A percentile compares a stretch with the other conserved stretches of the same genome.
phyloP scores from a whole-genome alignment of 352 stramenopile genomes.

The Aphanomyces euteiches region DNA sequence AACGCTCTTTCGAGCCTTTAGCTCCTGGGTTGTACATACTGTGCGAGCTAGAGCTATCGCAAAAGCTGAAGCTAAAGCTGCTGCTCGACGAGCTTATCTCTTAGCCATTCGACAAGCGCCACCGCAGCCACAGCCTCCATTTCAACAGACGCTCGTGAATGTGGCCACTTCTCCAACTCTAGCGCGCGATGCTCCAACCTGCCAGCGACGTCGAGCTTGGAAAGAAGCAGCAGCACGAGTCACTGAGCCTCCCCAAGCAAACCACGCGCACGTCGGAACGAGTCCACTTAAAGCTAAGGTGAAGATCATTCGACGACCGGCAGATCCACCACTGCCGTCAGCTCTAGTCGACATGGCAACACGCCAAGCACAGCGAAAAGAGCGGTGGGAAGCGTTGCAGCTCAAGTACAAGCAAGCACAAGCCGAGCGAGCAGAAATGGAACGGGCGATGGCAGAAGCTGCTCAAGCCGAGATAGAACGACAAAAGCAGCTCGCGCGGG shows the following conservation, averaged over 20 bases:
- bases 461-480: background rate
- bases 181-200: background rate
- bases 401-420: conserved; percentile 23
- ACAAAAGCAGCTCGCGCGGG: background rate
- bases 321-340: background rate
- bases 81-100: too few relatives aligned
- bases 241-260: background rate
- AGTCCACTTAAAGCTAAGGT: conserved; percentile 20
- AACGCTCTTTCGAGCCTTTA: too few relatives aligned
- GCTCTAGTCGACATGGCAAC: conserved; percentile 19
- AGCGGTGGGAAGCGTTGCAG: conserved; percentile 15
- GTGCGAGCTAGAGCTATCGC: too few relatives aligned
- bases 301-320: background rate
- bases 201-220: background rate
- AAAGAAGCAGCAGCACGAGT: background rate
- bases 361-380: conserved; percentile 13
- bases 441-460: background rate
- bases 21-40: too few relatives aligned
- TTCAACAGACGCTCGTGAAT: too few relatives aligned
- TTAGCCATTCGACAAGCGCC: too few relatives aligned
- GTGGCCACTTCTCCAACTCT: too few relatives aligned
- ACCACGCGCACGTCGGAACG: conserved; percentile 9
- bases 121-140: too few relatives aligned
- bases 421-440: background rate
- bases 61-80: too few relatives aligned